Conservation (phyloP, 2,329 filamentous ascomycete genomes). For the Arthroderma sp. region DNA sequence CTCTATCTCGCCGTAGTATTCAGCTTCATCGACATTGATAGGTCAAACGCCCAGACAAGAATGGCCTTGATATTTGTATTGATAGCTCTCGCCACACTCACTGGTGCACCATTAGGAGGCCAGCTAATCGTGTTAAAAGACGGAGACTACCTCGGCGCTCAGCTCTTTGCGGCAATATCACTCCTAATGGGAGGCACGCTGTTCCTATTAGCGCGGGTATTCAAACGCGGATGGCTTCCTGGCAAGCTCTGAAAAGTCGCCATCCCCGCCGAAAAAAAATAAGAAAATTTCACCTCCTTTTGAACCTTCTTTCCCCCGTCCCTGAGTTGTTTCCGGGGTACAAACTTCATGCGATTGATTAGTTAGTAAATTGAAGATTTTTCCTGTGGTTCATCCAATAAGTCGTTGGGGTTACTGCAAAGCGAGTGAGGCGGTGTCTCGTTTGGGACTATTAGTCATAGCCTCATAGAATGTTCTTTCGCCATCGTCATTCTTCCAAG, state of each 20-base stretch:
- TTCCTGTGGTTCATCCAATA: too few species aligned
- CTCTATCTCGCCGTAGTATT: constrained; percentile 13
- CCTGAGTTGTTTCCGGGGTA: too few species aligned
- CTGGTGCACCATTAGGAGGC: constrained; percentile 7
- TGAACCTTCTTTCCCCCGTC: too few species aligned
- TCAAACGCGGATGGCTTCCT: constrained; percentile 6
- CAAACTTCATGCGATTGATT: too few species aligned
- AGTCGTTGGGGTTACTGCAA: too few species aligned
- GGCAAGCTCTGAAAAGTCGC: constrained; percentile 2
- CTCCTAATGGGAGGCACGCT: constrained; percentile 2
- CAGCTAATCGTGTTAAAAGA: constrained; percentile 3
- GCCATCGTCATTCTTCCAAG: not conserved
- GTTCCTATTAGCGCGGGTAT: constrained; percentile 5
- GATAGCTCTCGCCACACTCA: constrained; percentile 5
- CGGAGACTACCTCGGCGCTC: constrained; percentile 7
- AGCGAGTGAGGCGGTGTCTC: too few species aligned
- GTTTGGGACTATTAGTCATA: too few species aligned
- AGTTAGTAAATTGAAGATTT: too few species aligned
- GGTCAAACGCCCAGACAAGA: constrained; percentile 1
- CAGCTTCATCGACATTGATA: constrained; percentile 4
- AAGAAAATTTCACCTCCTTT: too few species aligned
- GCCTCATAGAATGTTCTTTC: not conserved
- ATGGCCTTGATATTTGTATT: constrained; percentile 6
- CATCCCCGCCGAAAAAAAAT: too few species aligned
- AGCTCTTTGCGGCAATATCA: constrained; percentile 6